These are phyloP conservation scores for Xylariaceae sp. DNA, from an alignment of 2,329 filamentous ascomycete species.

Conservation along the genomic window DNA sequence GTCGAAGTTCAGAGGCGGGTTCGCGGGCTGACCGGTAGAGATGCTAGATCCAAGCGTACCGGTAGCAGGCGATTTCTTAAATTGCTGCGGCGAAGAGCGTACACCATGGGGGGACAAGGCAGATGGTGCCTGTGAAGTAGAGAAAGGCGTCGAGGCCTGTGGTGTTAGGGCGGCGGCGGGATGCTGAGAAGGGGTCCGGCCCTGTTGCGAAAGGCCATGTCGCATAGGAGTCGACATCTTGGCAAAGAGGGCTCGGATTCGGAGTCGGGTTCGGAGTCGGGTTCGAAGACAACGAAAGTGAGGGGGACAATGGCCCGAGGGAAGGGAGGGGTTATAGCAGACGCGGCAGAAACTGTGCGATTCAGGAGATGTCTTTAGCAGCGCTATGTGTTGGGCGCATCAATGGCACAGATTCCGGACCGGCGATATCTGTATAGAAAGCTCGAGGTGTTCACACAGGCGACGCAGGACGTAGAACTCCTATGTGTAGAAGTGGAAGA, in stretches of 20 bases:
- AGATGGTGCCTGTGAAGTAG: slow-evolving; percentile 47
- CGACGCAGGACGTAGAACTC: background rate
- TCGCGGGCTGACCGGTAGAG: slow-evolving; percentile 42
- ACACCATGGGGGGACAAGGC: slow-evolving; percentile 54
- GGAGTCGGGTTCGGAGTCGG: background rate
- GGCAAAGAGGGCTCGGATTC: background rate
- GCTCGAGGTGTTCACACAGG: background rate
- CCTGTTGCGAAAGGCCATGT: slow-evolving; percentile 43
- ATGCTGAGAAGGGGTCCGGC: slow-evolving; percentile 45
- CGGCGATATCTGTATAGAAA: background rate
- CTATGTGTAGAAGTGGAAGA: background rate
- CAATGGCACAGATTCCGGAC: background rate
- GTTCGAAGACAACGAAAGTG: background rate
- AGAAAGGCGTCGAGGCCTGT: slow-evolving; percentile 63
- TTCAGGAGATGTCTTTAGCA: background rate
- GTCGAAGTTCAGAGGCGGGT: slow-evolving; percentile 52
- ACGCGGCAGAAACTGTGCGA: background rate
- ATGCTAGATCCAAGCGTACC: slow-evolving; percentile 38
- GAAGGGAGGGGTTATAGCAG: background rate
- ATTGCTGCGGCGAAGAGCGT: slow-evolving; percentile 57
- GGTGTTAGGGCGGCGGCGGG: slow-evolving; percentile 52
- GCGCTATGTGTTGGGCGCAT: background rate
- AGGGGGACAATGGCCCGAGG: background rate
- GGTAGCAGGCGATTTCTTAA: slow-evolving; percentile 57
- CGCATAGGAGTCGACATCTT: slow-evolving; percentile 35